Conservation (phyloP, 495 filamentous ascomycete species). For the Rusavskia elegans region DNA sequence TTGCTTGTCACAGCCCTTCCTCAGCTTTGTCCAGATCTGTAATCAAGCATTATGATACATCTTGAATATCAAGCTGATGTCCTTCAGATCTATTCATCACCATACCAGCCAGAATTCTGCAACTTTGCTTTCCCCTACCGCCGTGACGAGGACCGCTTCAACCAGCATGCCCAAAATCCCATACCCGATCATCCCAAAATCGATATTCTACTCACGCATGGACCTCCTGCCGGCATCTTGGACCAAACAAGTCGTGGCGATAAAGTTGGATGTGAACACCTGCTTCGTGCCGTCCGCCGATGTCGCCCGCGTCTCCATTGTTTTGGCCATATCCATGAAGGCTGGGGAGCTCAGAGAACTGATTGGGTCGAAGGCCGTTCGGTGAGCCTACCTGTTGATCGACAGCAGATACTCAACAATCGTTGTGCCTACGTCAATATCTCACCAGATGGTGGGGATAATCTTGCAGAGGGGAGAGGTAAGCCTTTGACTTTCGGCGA, state of each 20-base stretch:
- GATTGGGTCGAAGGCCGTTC: conserved; percentile 28
- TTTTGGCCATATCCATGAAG: conserved; percentile 54
- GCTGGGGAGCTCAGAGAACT: conserved; percentile 48
- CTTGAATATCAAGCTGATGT: neutral
- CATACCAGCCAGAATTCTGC: conserved; percentile 47
- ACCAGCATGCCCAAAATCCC: conserved; percentile 21
- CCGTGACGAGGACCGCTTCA: conserved; percentile 36
- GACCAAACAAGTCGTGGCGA: conserved; percentile 25
- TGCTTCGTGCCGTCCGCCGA: conserved; percentile 26
- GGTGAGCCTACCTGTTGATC: conserved; percentile 19
- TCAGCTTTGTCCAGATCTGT: no score
- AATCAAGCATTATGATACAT: neutral
- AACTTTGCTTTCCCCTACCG: conserved; percentile 50
- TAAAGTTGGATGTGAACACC: conserved; percentile 31
- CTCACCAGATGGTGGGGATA: conserved; percentile 13
- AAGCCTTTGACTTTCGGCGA: conserved; percentile 27
- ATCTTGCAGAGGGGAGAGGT: neutral
- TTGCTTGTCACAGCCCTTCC: no score
- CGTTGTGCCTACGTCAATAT: conserved; percentile 30
- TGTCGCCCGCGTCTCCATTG: conserved; percentile 36
- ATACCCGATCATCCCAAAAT: conserved; percentile 26
- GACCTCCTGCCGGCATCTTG: conserved; percentile 45
- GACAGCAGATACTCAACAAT: conserved; percentile 23
- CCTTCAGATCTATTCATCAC: conserved; percentile 41
- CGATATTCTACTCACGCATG: conserved; percentile 62